These are phyloP conservation scores for Melocanna baccifera DNA, from an alignment of 176 grass and related monocot genomes.

Conservation along the genomic window DNA sequence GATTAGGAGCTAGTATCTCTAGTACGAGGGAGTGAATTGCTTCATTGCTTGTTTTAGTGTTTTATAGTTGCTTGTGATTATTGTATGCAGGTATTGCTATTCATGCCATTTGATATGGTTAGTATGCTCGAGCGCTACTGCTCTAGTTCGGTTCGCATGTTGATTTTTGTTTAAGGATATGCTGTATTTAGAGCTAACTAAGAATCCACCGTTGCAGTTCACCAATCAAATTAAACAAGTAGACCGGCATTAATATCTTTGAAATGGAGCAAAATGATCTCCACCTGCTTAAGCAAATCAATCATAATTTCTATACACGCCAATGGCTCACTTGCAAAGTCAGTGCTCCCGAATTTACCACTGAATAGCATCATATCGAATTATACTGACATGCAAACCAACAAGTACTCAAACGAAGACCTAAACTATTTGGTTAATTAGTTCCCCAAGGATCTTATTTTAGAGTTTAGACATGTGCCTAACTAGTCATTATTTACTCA, in stretches of 20 bases:
- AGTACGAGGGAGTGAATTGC: not conserved
- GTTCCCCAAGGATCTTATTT: not conserved
- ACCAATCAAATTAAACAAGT: not conserved
- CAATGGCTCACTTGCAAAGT: not conserved
- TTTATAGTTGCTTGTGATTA: not conserved
- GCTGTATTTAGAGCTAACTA: not conserved
- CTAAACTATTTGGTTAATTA: not conserved
- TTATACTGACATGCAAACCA: not conserved
- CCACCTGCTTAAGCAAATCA: not conserved
- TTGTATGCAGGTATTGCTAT: not conserved
- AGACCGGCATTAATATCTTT: not conserved
- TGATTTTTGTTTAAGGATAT: not conserved
- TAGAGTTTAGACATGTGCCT: no score
- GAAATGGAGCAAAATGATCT: not conserved
- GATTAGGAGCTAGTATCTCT: not conserved
- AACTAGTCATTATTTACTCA: not conserved
- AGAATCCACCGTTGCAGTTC: not conserved
- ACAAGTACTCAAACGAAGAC: not conserved
- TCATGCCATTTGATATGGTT: constrained; percentile 3
- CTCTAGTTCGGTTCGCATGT: not conserved
- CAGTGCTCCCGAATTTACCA: not conserved
- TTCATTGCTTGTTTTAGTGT: not conserved
- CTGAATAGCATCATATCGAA: not conserved
- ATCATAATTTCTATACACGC: no score
- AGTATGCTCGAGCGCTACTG: not conserved